A percentile compares a stretch with the other conserved stretches of the same genome.
These are phyloP conservation scores for Hypocreales sp. DNA, from an alignment of 2,329 filamentous ascomycete genomes.

Conservation along the genomic window DNA sequence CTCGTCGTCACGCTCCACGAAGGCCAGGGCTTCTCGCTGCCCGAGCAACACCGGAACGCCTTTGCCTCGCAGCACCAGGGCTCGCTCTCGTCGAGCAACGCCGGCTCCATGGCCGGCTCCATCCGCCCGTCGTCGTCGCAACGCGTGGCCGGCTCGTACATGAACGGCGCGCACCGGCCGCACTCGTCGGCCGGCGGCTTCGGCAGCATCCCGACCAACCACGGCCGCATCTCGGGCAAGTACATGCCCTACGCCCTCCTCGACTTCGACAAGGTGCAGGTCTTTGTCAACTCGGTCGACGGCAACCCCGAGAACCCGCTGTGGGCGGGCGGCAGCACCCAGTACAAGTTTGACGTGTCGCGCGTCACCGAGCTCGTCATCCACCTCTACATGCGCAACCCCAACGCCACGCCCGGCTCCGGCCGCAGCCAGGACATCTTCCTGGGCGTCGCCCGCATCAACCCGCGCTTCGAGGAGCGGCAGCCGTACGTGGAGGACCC, in stretches of 20 bases:
- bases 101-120: conserved; percentile 29
- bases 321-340: conserved; percentile 96
- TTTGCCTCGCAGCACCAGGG: conserved; percentile 62
- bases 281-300: conserved; percentile 94
- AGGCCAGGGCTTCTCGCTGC: conserved; percentile 79
- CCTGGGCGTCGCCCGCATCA: conserved; percentile 77
- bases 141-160: conserved; percentile 44
- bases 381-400: conserved; percentile 90
- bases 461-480: conserved; percentile 79
- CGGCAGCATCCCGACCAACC: conserved; percentile 74
- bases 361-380: conserved; percentile 81
- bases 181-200: conserved; percentile 80
- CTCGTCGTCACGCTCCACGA: conserved; percentile 95
- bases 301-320: conserved; percentile 87
- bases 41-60: conserved; percentile 68
- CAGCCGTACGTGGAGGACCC: conserved; percentile 59
- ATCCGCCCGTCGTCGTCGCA: conserved; percentile 42
- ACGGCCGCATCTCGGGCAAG: conserved; percentile 90
- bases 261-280: conserved; percentile 97
- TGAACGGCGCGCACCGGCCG: conserved; percentile 48
- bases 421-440: conserved; percentile 95
- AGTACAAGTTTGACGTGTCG: conserved; percentile 99
- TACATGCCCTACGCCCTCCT: conserved; percentile 93
- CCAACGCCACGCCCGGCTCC: conserved; percentile 66
- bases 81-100: conserved; percentile 53